A percentile compares a stretch with the other conserved stretches of the same genome.
These are phyloP conservation scores for Aspergillus aculeatus DNA, from an alignment of 2,329 filamentous ascomycete genomes.

Conservation along the genomic window DNA sequence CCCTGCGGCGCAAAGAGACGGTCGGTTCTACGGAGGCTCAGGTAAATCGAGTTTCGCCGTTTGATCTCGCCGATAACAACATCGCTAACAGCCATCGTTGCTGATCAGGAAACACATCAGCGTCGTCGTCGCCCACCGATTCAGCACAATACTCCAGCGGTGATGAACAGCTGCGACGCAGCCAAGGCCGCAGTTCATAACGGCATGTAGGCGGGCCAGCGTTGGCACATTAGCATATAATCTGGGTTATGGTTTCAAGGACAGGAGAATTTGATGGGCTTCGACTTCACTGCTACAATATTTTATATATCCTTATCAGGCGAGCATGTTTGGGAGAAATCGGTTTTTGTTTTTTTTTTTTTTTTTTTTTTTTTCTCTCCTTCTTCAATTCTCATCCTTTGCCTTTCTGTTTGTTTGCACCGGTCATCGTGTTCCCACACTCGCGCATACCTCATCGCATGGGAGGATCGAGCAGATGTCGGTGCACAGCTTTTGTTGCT, in stretches of 20 bases:
- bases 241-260: constrained; percentile 16
- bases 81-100: constrained; percentile 14
- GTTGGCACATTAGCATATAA: constrained; percentile 16
- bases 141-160: constrained; percentile 23
- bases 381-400: constrained; percentile 5
- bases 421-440: constrained; percentile 11
- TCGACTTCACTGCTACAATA: constrained; percentile 16
- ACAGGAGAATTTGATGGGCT: constrained; percentile 13
- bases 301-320: constrained; percentile 16
- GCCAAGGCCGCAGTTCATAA: constrained; percentile 20
- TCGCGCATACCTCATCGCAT: not conserved
- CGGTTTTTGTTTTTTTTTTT: constrained; percentile 16
- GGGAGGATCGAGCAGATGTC: constrained; percentile 1
- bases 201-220: constrained; percentile 5
- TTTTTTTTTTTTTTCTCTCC: constrained; percentile 15
- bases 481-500: constrained; percentile 2
- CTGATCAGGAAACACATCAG: constrained; percentile 15
- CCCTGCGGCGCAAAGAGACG: constrained; percentile 16
- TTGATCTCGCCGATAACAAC: constrained; percentile 1
- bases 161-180: constrained; percentile 25
- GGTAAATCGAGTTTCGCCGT: constrained; percentile 18
- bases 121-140: constrained; percentile 24
- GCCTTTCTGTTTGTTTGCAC: constrained; percentile 14
- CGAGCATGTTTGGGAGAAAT: constrained; percentile 18
- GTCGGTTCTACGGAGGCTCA: constrained; percentile 20